Evolutionary conservation across 23 red algal genomes (phyloP).

Genomic region (Chondrus crispus): DNA sequence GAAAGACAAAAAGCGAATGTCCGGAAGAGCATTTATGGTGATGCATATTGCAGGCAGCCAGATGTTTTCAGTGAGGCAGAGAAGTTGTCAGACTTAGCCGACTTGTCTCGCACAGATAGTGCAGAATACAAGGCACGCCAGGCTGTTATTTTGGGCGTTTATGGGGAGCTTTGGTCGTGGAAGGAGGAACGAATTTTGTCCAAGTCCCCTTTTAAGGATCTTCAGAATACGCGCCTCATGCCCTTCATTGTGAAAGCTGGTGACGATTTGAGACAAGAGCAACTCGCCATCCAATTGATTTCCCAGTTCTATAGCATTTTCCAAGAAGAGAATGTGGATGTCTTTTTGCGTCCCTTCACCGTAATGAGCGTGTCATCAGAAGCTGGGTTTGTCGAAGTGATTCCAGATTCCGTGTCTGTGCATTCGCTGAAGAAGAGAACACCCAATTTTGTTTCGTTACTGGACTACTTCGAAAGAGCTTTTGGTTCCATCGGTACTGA

Average conservation of each 20-base stretch:
- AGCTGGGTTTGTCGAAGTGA: conserved; percentile 87
- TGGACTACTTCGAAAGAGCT: conserved; percentile 87
- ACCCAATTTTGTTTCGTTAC: conserved; percentile 83
- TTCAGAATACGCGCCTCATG: conserved; percentile 62
- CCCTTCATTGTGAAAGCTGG: conserved; percentile 98
- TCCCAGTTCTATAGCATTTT: conserved; percentile 87
- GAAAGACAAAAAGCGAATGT: conserved; percentile 65
- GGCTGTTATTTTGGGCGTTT: conserved; percentile 75
- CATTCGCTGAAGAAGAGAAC: conserved; percentile 92
- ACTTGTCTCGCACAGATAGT: background rate
- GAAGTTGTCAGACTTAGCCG: background rate
- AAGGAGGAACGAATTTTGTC: conserved; percentile 70
- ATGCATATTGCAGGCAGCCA: conserved; percentile 41
- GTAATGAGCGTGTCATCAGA: conserved; percentile 91
- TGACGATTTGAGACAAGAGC: conserved; percentile 96
- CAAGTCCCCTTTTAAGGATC: conserved; percentile 75
- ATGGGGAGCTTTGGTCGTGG: conserved; percentile 79
- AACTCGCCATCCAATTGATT: conserved; percentile 93
- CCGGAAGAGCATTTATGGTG: conserved; percentile 57
- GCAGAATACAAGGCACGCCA: conserved; percentile 62
- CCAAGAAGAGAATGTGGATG: conserved; percentile 62
- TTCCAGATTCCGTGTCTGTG: conserved; percentile 87
- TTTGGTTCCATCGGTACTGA: conserved; percentile 68
- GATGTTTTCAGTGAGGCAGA: conserved; percentile 35
- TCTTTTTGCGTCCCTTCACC: conserved; percentile 83